phyloP scores from a whole-genome alignment of 768 basidiomycete genomes.

The Basidioascus undulatus region DNA sequence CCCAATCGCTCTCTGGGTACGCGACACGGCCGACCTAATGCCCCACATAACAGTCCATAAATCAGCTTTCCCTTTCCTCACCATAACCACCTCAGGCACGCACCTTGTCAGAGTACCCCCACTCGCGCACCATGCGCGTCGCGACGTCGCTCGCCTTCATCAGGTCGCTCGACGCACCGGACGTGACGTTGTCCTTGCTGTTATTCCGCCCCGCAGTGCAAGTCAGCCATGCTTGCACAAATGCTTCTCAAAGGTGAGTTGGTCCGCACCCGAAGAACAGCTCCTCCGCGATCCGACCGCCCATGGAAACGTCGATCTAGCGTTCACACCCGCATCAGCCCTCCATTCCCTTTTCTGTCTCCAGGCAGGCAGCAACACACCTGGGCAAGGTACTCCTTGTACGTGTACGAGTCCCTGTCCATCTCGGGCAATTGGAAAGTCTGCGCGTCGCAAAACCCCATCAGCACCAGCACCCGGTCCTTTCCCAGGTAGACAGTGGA shows the following conservation, averaged over 20 bases:
- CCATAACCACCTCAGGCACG: too few species aligned
- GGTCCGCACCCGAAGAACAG: constrained; percentile 19
- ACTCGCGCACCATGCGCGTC: constrained; percentile 60
- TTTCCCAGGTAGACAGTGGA: too few species aligned
- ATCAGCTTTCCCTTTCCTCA: too few species aligned
- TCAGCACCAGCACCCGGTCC: too few species aligned
- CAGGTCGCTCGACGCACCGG: constrained; percentile 78
- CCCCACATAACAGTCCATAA: too few species aligned
- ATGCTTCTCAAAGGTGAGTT: constrained; percentile 10
- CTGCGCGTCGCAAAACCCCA: too few species aligned
- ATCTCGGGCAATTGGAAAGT: constrained; percentile 21
- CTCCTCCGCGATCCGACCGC: constrained; percentile 86
- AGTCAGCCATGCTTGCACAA: neutral
- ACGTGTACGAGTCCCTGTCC: constrained; percentile 19
- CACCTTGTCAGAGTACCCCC: constrained; percentile 51
- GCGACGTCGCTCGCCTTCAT: constrained; percentile 55
- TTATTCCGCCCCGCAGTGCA: too few species aligned
- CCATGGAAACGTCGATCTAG: constrained; percentile 19
- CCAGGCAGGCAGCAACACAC: too few species aligned
- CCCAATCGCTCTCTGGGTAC: constrained; percentile 47
- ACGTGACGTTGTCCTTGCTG: constrained; percentile 57
- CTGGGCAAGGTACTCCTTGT: constrained; percentile 19
- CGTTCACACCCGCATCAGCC: too few species aligned
- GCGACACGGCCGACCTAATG: constrained; percentile 49
- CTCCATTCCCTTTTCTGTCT: too few species aligned